These are phyloP conservation scores for Adansonia digitata DNA, from an alignment of 345 rosid genomes.

Conservation along the genomic window DNA sequence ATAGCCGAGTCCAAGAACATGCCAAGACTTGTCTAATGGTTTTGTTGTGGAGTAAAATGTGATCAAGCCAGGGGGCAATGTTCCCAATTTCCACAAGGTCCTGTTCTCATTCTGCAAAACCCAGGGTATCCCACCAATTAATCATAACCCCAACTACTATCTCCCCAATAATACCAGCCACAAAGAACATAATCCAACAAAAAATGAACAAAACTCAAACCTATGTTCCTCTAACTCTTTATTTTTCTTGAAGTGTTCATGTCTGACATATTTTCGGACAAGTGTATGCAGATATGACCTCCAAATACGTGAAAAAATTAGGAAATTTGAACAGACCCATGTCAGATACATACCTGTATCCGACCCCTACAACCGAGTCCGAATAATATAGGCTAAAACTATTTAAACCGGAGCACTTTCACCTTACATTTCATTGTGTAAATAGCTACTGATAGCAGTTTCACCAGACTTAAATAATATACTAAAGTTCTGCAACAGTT, in stretches of 20 bases:
- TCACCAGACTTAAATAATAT: neutral
- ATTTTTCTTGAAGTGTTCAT: no score
- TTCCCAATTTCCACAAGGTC: conserved; percentile 76
- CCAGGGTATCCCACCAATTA: neutral
- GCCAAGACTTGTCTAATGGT: conserved; percentile 95
- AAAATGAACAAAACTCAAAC: neutral
- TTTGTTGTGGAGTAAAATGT: conserved; percentile 93
- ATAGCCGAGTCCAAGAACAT: conserved; percentile 90
- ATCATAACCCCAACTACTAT: neutral
- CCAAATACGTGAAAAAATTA: no score
- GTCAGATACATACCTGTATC: no score
- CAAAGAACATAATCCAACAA: neutral
- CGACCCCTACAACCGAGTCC: no score
- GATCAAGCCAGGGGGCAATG: conserved; percentile 42
- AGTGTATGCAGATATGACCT: no score
- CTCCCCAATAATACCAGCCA: no score
- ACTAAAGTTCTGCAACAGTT: neutral
- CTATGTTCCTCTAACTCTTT: no score
- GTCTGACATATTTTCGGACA: no score
- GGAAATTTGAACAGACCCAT: no score
- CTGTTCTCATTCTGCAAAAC: conserved; percentile 85
- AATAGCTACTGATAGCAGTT: neutral
- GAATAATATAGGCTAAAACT: no score
- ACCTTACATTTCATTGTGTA: neutral
- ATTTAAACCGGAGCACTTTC: no score